Base-by-base conservation (phyloP, 1,284 basidiomycete species). In the Fomitopsis palustris region DNA sequence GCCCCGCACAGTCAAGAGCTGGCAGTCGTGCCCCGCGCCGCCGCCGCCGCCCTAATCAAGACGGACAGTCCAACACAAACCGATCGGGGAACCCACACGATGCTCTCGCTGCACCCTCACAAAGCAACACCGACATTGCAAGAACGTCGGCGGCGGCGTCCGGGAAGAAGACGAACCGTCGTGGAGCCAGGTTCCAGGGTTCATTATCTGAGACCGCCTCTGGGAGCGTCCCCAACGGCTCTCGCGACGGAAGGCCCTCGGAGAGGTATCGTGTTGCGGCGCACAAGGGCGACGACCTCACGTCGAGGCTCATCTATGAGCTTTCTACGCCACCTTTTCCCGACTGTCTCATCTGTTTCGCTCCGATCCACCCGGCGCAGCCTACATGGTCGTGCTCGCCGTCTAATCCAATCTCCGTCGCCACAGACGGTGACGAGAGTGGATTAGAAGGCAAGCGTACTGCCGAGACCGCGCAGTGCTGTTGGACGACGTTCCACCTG, bases 401-500 rank as follows among this genome's bases (percentile, higher is more conserved):
- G 1, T 77, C 80, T 0, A 77, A 78, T 21, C 75, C 79, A 2
- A 72, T 78, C n/a, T 65, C 79, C 41, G 65, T 70, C 10, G 67
- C 70, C 1, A 68, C 67, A 1, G 72, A 72, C 42, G 71, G 72
- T 49, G 75, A 78, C 62, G 58, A 42, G 54, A 61, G 55, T 31
- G 59, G 49, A 39, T 6, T 56, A 42, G 45, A 73, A 42, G 17
- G 17, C 27, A 27, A 29, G 25, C 43, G 59, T 31, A 57, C 62
- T 45, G 61, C 68, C 5, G 69, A 70, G 35, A 72, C 66, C 7
- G 73, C 77, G 21, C 84, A 87, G 59, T 91, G 85, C 66, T 95
- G 93, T 67, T 93, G 89, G 85, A 89, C 83, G n/a, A 84, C 88
- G 0, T 92, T 93, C 65, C 92, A 95, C 72, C 77, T 93, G 38